Evolutionary conservation across 2,329 filamentous ascomycete genomes (phyloP).

Genomic region (Botrytis tulipae): DNA sequence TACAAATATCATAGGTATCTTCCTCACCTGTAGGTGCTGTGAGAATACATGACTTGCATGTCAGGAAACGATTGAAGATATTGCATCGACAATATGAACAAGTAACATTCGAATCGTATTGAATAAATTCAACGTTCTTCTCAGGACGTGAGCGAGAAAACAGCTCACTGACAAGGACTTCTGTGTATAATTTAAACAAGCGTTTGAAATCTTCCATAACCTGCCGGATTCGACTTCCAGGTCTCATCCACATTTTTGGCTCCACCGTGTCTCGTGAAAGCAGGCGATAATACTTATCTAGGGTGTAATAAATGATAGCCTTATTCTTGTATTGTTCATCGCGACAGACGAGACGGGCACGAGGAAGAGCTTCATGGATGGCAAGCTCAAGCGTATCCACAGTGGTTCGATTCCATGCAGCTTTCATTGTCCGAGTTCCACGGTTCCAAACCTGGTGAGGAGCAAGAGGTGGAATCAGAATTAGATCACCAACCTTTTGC

Average conservation of each 20-base stretch:
- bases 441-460: conserved; percentile 99
- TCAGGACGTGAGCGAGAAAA: conserved; percentile 66
- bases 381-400: conserved; percentile 87
- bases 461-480: conserved; percentile 87
- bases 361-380: conserved; percentile 80
- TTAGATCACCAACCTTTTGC: conserved; percentile 86
- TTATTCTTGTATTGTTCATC: conserved; percentile 99
- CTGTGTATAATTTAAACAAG: conserved; percentile 74
- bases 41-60: conserved; percentile 79
- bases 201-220: conserved; percentile 80
- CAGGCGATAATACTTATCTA: conserved; percentile 74
- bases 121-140: conserved; percentile 69
- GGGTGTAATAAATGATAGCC: conserved; percentile 84
- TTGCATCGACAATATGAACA: conserved; percentile 96
- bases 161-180: conserved; percentile 80
- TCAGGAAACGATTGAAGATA: conserved; percentile 95
- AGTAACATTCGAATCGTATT: conserved; percentile 87
- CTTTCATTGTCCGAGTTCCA: conserved; percentile 93
- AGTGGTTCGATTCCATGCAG: conserved; percentile 95
- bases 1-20: conserved; percentile 91
- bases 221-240: conserved; percentile 55
- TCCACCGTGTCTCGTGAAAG: conserved; percentile 49
- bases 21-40: conserved; percentile 67
- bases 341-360: conserved; percentile 85
- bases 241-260: conserved; percentile 44